phyloP scores from a whole-genome alignment of 768 basidiomycete species.

The Clitopilus hobsonii region DNA sequence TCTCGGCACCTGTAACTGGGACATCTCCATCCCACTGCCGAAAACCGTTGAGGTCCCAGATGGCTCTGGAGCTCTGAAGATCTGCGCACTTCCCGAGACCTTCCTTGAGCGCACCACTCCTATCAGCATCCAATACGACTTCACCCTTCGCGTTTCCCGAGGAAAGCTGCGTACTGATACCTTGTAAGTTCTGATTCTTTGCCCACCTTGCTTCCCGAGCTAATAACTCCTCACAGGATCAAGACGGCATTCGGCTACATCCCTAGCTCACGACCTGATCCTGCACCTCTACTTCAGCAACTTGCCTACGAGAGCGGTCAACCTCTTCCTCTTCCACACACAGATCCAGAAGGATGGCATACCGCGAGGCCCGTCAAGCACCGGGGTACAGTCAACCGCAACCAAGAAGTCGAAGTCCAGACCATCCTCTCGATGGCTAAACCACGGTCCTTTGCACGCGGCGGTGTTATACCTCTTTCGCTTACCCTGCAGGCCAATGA shows the following conservation, averaged over 20 bases:
- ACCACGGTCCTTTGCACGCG: slow-evolving; percentile 47
- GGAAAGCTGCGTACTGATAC: slow-evolving; percentile 45
- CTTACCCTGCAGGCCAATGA: slow-evolving; percentile 37
- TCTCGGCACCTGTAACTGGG: slow-evolving; percentile 42
- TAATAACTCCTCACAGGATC: slow-evolving; percentile 25
- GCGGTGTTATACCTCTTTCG: slow-evolving; percentile 42
- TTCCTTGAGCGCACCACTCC: slow-evolving; percentile 45
- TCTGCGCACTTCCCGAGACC: slow-evolving; percentile 45
- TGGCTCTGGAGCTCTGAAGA: slow-evolving; percentile 29
- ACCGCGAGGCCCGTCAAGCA: slow-evolving; percentile 33
- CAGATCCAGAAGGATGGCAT: slow-evolving; percentile 53
- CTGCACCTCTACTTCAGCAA: slow-evolving; percentile 42
- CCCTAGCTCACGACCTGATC: slow-evolving; percentile 38
- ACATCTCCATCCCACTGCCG: slow-evolving; percentile 42
- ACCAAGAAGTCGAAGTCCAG: slow-evolving; percentile 32
- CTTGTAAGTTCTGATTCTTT: slow-evolving; percentile 26
- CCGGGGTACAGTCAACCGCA: slow-evolving; percentile 35
- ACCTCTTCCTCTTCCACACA: slow-evolving; percentile 38
- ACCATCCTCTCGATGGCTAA: slow-evolving; percentile 42
- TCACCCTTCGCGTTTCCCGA: slow-evolving; percentile 38
- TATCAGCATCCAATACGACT: slow-evolving; percentile 48
- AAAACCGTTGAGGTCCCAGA: slow-evolving; percentile 35
- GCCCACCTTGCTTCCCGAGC: not conserved
- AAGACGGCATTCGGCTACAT: slow-evolving; percentile 53
- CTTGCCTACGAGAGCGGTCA: slow-evolving; percentile 41